A percentile compares a stretch with the other conserved stretches of the same genome.
phyloP scores from a whole-genome alignment of 345 rosid species.

The Eucalyptus curtisii region DNA sequence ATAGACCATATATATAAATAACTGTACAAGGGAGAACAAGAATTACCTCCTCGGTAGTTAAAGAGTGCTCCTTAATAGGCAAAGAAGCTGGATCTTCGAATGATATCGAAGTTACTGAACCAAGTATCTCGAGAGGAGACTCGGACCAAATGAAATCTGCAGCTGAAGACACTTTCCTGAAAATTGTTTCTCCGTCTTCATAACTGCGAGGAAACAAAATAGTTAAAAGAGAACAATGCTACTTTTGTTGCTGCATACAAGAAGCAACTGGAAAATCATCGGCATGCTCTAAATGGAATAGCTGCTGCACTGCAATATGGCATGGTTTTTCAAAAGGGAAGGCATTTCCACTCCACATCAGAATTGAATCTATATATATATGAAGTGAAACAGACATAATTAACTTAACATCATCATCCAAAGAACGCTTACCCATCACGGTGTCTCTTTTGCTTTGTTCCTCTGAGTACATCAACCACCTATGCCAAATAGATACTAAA shows the following conservation, averaged over 20 bases:
- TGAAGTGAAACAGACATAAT: neutral
- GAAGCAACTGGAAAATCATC: neutral
- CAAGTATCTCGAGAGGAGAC: conserved; percentile 82
- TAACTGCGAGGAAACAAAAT: conserved; percentile 24
- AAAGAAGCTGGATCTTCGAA: conserved; percentile 54
- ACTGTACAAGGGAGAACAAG: neutral
- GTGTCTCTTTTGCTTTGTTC: conserved; percentile 63
- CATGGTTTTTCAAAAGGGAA: neutral
- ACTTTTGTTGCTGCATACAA: neutral
- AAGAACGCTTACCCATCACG: conserved; percentile 65
- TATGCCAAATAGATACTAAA: conserved; percentile 9
- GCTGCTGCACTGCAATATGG: neutral
- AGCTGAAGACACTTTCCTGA: conserved; percentile 66
- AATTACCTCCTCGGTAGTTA: conserved; percentile 79
- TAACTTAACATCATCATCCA: neutral
- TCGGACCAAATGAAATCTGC: conserved; percentile 84
- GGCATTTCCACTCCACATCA: neutral
- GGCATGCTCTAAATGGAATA: neutral
- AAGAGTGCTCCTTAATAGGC: conserved; percentile 45
- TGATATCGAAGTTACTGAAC: conserved; percentile 64
- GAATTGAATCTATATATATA: neutral
- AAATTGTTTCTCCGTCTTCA: conserved; percentile 56
- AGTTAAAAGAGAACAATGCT: neutral
- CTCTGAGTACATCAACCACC: conserved; percentile 76
- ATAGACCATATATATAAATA: neutral